Conservation (phyloP, 108 stramenopile species). For the Chaetoceros tenuissimus region DNA sequence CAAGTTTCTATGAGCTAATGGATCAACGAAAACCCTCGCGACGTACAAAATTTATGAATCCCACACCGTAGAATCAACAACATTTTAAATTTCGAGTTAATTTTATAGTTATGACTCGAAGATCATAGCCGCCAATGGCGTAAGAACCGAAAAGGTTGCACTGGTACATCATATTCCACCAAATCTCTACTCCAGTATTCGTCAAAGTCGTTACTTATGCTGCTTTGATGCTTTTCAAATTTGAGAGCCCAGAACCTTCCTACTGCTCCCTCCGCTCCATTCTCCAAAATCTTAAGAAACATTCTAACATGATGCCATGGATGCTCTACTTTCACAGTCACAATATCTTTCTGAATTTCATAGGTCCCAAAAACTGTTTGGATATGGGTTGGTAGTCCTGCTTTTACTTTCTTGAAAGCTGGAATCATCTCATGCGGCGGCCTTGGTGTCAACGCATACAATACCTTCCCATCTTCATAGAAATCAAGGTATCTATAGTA, state of each 20-base stretch:
- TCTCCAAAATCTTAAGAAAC: conserved; percentile 39
- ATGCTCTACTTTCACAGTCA: conserved; percentile 50
- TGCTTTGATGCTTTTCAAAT: conserved; percentile 52
- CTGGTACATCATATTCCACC: conserved; percentile 56
- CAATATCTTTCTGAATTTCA: conserved; percentile 44
- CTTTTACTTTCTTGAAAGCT: conserved; percentile 38
- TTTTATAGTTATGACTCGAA: background rate
- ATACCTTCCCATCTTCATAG: conserved; percentile 72
- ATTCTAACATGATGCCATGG: conserved; percentile 50
- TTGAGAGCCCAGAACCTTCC: conserved; percentile 45
- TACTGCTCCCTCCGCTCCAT: conserved; percentile 25
- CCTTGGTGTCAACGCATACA: conserved; percentile 62
- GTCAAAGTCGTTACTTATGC: conserved; percentile 49
- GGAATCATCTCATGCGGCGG: conserved; percentile 69
- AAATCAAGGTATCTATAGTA: conserved; percentile 75
- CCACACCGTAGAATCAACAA: no score
- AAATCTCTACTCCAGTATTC: conserved; percentile 31
- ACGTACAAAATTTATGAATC: no score
- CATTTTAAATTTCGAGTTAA: background rate
- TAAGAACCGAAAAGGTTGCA: conserved; percentile 51
- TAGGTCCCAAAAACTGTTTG: conserved; percentile 58
- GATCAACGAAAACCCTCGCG: no score
- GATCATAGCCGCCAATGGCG: conserved; percentile 42
- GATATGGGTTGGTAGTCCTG: conserved; percentile 6
- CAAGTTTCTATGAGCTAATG: no score